phyloP scores from a whole-genome alignment of 345 rosid genomes.

The Sonneratia caseolaris region DNA sequence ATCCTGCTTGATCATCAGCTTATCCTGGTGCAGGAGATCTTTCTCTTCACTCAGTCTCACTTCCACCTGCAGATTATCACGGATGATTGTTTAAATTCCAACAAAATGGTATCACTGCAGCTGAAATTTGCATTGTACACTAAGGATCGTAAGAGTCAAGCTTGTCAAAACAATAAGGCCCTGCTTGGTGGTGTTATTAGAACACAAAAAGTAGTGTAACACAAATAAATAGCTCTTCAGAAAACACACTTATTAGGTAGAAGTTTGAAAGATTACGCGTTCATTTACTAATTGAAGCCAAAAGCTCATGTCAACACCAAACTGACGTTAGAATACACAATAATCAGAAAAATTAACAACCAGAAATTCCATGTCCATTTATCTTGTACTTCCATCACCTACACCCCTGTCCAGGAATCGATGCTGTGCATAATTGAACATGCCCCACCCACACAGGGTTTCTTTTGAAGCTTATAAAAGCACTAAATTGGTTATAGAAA shows the following conservation, averaged over 20 bases:
- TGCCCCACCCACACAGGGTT: neutral
- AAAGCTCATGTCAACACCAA: neutral
- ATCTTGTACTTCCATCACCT: neutral
- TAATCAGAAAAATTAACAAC: neutral
- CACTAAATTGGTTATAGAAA: neutral
- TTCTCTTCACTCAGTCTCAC: constrained; percentile 50
- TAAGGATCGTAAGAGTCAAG: too few species aligned
- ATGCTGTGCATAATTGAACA: neutral
- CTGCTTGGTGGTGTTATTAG: too few species aligned
- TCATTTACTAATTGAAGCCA: too few species aligned
- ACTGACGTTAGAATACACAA: neutral
- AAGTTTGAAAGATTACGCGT: too few species aligned
- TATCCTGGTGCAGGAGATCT: constrained; percentile 47
- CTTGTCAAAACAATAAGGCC: too few species aligned
- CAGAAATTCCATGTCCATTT: neutral
- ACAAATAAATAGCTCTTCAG: too few species aligned
- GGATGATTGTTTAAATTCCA: neutral
- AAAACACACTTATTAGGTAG: too few species aligned
- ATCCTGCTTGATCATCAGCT: constrained; percentile 36
- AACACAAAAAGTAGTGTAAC: too few species aligned
- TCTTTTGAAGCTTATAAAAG: neutral
- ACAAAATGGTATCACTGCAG: too few species aligned
- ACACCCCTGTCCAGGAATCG: neutral
- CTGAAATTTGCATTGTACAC: too few species aligned
- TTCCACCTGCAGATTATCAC: constrained; percentile 33